phyloP scores from a whole-genome alignment of 2,329 filamentous ascomycete genomes.

The Diaporthe sp. region DNA sequence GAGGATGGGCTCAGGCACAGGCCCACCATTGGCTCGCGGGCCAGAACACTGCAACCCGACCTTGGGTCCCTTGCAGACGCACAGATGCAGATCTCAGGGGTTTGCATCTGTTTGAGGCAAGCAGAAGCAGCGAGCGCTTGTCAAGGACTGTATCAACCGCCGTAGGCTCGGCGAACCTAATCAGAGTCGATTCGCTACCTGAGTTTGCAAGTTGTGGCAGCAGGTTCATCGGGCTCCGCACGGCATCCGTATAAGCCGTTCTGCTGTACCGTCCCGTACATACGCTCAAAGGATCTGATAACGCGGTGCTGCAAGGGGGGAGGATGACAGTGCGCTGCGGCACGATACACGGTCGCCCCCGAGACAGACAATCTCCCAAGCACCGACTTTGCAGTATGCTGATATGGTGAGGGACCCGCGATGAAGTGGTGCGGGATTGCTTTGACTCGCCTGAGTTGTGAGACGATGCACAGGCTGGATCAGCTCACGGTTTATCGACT shows the following conservation, averaged over 20 bases:
- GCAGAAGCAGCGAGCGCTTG: conserved; percentile 26
- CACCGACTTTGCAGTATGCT: not conserved
- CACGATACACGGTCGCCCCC: not conserved
- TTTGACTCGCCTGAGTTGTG: conserved; percentile 20
- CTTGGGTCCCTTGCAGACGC: conserved; percentile 30
- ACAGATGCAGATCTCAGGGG: conserved; percentile 35
- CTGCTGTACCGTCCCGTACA: not conserved
- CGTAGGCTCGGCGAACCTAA: conserved; percentile 4
- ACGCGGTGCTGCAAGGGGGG: conserved; percentile 20
- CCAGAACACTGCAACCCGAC: conserved; percentile 27
- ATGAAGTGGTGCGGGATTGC: conserved; percentile 10
- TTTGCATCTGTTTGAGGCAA: conserved; percentile 30
- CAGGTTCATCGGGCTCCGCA: not conserved
- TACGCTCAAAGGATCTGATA: conserved; percentile 3
- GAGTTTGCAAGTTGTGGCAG: not conserved
- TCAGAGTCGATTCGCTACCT: not conserved
- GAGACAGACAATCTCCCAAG: conserved; percentile 33
- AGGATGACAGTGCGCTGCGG: conserved; percentile 6
- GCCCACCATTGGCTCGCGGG: conserved; percentile 39
- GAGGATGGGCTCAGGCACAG: conserved; percentile 38
- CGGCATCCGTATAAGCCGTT: conserved; percentile 8
- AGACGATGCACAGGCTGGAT: conserved; percentile 26
- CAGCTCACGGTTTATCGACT: conserved; percentile 15
- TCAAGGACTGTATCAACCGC: conserved; percentile 3
- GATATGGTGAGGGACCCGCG: not conserved